Percentiles rank a stretch among this genome's conserved stretches.
These are phyloP conservation scores for Phytopythium montanum DNA, from an alignment of 352 stramenopile species.

Conservation along the genomic window DNA sequence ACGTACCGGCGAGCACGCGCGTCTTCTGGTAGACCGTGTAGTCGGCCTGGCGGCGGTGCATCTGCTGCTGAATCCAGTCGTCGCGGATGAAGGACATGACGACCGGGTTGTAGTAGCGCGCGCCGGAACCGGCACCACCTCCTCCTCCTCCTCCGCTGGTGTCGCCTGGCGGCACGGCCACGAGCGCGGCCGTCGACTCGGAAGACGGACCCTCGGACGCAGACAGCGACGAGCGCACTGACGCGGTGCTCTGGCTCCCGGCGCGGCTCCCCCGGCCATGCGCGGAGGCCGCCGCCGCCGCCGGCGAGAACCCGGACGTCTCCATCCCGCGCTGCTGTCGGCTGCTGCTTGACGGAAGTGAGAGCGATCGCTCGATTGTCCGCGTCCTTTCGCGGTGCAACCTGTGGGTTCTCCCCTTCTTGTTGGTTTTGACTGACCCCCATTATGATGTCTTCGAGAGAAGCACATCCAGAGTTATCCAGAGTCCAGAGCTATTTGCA, in stretches of 20 bases:
- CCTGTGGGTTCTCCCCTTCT: background rate
- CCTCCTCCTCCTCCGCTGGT: background rate
- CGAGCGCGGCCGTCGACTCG: background rate
- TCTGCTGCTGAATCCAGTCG: slow-evolving; percentile 85
- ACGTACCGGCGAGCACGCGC: slow-evolving; percentile 88
- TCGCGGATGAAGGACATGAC: slow-evolving; percentile 86
- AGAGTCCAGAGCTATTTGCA: no score
- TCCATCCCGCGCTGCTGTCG: background rate
- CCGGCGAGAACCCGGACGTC: background rate
- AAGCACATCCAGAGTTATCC: no score
- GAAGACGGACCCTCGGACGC: background rate
- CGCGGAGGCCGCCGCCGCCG: background rate
- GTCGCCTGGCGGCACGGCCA: background rate
- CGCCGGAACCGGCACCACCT: no score
- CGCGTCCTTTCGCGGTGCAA: slow-evolving; percentile 6
- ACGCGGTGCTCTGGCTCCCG: background rate
- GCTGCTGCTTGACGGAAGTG: no score
- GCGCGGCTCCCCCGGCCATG: background rate
- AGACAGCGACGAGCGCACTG: background rate
- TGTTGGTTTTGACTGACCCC: background rate
- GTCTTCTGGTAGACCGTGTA: slow-evolving; percentile 71
- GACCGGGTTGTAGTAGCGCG: slow-evolving; percentile 75
- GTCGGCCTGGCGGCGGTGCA: slow-evolving; percentile 46
- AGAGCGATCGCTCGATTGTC: background rate
- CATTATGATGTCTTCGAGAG: no score